phyloP scores from a whole-genome alignment of 768 basidiomycete genomes.

The Pisolithus tinctorius region DNA sequence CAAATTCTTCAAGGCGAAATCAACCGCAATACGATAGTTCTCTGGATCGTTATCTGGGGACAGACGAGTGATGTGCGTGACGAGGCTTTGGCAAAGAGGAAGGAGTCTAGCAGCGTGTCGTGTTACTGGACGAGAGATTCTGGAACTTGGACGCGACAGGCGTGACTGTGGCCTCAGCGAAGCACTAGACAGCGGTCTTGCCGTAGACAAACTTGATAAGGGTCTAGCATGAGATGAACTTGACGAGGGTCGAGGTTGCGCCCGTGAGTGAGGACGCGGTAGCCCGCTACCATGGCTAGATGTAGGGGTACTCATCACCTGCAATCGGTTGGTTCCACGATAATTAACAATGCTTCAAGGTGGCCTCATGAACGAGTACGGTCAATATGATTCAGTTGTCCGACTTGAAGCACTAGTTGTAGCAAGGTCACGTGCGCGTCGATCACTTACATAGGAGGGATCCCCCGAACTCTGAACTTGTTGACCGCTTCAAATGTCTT shows the following conservation, averaged over 20 bases:
- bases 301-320: conserved; percentile 17
- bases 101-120: conserved; percentile 44
- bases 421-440: not conserved
- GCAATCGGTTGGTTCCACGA: too few relatives aligned
- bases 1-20: conserved; percentile 51
- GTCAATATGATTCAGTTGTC: too few relatives aligned
- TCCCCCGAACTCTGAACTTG: not conserved
- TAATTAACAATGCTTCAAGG: too few relatives aligned
- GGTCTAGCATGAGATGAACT: conserved; percentile 34
- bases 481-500: conserved; percentile 10
- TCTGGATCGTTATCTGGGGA: conserved; percentile 35
- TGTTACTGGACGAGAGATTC: conserved; percentile 45
- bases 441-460: not conserved
- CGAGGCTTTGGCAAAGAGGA: conserved; percentile 49
- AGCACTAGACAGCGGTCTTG: conserved; percentile 38
- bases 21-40: conserved; percentile 43
- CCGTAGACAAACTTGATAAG: conserved; percentile 41
- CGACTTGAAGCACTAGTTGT: too few relatives aligned
- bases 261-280: conserved; percentile 17
- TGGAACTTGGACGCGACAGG: conserved; percentile 35
- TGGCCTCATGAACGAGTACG: too few relatives aligned
- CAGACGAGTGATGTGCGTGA: conserved; percentile 48
- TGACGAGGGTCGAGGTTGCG: conserved; percentile 24
- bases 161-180: conserved; percentile 30
- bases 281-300: conserved; percentile 4